These are phyloP conservation scores for Coemansia asiatica DNA, from an alignment of 192 early-diverging fungal genomes.

Conservation along the genomic window DNA sequence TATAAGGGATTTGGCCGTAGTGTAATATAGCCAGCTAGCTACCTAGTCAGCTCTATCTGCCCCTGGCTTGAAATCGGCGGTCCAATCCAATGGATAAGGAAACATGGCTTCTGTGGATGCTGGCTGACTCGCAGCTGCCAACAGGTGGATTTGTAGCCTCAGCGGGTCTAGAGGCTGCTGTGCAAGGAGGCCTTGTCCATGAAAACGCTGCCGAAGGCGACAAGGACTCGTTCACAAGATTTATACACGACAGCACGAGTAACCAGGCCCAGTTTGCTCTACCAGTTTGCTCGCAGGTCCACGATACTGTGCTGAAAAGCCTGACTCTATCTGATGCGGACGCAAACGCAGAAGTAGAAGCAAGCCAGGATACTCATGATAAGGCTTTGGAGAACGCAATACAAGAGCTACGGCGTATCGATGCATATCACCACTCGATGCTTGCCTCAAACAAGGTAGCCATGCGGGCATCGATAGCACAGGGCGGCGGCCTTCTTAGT, in stretches of 20 bases:
- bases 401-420: constrained; percentile 16
- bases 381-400: background rate
- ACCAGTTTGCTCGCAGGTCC: constrained; percentile 62
- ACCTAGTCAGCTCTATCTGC: too few relatives aligned
- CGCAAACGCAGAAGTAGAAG: constrained; percentile 21
- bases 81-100: constrained; percentile 40
- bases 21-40: too few relatives aligned
- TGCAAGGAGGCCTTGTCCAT: constrained; percentile 65
- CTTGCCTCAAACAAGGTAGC: constrained; percentile 41
- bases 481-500: constrained; percentile 50
- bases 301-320: constrained; percentile 11
- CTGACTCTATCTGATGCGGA: constrained; percentile 6
- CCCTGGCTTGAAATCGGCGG: too few relatives aligned
- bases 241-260: constrained; percentile 63
- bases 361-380: constrained; percentile 16
- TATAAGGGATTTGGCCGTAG: too few relatives aligned
- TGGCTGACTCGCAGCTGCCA: constrained; percentile 91
- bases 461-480: constrained; percentile 50
- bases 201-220: constrained; percentile 25
- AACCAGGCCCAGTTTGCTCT: constrained; percentile 69
- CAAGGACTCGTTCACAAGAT: constrained; percentile 36
- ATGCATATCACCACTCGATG: constrained; percentile 47
- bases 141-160: constrained; percentile 96
- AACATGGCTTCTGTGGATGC: constrained; percentile 77
- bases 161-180: constrained; percentile 82